A percentile compares a stretch with the other conserved stretches of the same genome.
These are phyloP conservation scores for Candolleomyces efflorescens DNA, from an alignment of 768 basidiomycete species.

Conservation along the genomic window DNA sequence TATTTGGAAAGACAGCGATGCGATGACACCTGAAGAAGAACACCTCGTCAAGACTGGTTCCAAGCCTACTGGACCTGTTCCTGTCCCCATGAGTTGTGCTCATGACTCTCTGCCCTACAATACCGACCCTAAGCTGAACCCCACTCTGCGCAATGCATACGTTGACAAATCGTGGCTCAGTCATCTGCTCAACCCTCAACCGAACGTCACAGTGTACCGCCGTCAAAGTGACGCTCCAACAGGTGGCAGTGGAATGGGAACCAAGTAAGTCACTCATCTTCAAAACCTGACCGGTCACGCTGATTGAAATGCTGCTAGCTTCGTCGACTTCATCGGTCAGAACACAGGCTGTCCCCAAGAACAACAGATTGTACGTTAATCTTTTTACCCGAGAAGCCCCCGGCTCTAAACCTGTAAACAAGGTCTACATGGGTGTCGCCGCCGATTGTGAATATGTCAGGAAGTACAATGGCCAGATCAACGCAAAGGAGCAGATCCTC, in stretches of 20 bases:
- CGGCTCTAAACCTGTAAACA: constrained; percentile 3
- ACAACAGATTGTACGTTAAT: constrained; percentile 57
- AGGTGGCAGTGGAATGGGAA: constrained; percentile 43
- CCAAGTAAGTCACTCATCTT: constrained; percentile 41
- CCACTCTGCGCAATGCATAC: constrained; percentile 36
- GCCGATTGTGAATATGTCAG: constrained; percentile 79
- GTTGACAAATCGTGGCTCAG: constrained; percentile 34
- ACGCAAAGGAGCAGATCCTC: constrained; percentile 71
- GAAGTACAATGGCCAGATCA: constrained; percentile 56
- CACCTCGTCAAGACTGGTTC: constrained; percentile 26
- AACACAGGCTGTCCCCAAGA: constrained; percentile 66
- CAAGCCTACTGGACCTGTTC: constrained; percentile 13
- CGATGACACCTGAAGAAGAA: constrained; percentile 51
- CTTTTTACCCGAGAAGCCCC: neutral
- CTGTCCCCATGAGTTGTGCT: constrained; percentile 47
- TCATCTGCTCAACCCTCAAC: constrained; percentile 32
- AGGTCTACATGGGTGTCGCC: constrained; percentile 82
- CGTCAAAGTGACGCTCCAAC: constrained; percentile 54
- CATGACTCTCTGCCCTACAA: constrained; percentile 74
- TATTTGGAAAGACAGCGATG: constrained; percentile 73
- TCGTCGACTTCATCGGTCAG: constrained; percentile 62
- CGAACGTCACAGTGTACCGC: constrained; percentile 33
- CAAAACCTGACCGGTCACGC: neutral
- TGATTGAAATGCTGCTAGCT: constrained; percentile 40
- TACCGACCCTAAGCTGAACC: constrained; percentile 49